Evolutionary conservation across 768 basidiomycete species (phyloP).

Genomic region (Serendipita sp.): DNA sequence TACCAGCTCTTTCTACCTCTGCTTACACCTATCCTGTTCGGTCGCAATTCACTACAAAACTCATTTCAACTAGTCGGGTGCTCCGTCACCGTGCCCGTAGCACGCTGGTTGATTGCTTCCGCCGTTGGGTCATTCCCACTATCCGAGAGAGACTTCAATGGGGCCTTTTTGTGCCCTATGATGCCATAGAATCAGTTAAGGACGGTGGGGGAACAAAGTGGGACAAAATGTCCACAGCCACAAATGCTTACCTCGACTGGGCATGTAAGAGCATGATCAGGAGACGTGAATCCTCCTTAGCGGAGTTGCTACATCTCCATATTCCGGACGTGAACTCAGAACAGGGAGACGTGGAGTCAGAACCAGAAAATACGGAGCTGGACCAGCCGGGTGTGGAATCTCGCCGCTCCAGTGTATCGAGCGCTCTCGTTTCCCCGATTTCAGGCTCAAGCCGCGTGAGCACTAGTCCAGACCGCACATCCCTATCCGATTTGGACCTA

Average conservation of each 20-base stretch:
- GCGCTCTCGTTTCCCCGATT: neutral
- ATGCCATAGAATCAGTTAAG: neutral
- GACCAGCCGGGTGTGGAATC: neutral
- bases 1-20: neutral
- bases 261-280: neutral
- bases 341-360: too few species aligned
- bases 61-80: neutral
- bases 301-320: neutral
- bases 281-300: neutral
- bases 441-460: neutral
- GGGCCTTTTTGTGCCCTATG: neutral
- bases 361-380: too few species aligned
- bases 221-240: neutral
- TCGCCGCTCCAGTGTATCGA: neutral
- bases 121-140: neutral
- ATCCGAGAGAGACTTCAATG: neutral
- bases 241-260: neutral
- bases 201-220: neutral
- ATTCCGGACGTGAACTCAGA: neutral
- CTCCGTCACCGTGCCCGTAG: neutral
- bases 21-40: neutral
- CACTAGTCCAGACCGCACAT: neutral
- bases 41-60: neutral
- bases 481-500: neutral
- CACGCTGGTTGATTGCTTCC: neutral